Percentiles rank a stretch among this genome's conserved stretches.
These are phyloP conservation scores for Fusarium keratoplasticum DNA, from an alignment of 2,329 filamentous ascomycete genomes.

Conservation along the genomic window DNA sequence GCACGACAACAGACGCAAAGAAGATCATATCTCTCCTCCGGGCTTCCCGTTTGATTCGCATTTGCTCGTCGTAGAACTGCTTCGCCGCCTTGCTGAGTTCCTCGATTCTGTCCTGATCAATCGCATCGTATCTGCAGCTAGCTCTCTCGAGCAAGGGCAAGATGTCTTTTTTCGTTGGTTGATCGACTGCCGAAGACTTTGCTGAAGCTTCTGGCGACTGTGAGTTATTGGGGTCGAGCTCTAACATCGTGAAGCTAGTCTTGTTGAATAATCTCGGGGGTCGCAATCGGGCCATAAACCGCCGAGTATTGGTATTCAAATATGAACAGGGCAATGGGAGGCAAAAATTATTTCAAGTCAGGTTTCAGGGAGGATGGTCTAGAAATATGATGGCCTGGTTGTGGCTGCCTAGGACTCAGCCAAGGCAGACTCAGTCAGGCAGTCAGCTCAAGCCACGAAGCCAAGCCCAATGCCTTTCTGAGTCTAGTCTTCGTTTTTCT, in stretches of 20 bases:
- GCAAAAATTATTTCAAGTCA: neutral
- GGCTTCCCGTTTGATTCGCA: neutral
- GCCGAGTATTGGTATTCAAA: neutral
- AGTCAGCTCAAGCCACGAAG: neutral
- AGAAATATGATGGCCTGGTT: neutral
- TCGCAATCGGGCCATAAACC: neutral
- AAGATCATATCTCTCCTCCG: neutral
- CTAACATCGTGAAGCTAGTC: neutral
- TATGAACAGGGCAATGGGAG: neutral
- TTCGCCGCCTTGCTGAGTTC: neutral
- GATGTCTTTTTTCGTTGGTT: neutral
- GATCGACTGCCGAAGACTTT: neutral
- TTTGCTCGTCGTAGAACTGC: slow-evolving; percentile 1
- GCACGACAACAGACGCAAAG: neutral
- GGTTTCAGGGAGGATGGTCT: neutral
- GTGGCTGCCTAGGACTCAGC: slow-evolving; percentile 14
- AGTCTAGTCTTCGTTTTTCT: neutral
- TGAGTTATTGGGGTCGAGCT: neutral
- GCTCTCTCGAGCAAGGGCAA: neutral
- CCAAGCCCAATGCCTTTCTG: neutral
- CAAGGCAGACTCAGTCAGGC: slow-evolving; percentile 18
- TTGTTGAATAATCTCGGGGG: neutral
- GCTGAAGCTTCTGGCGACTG: neutral
- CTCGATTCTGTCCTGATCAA: neutral
- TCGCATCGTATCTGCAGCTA: neutral